Evolutionary conservation across 352 stramenopile genomes (phyloP).

Genomic region (Thalassiosira livingstoniorum): DNA sequence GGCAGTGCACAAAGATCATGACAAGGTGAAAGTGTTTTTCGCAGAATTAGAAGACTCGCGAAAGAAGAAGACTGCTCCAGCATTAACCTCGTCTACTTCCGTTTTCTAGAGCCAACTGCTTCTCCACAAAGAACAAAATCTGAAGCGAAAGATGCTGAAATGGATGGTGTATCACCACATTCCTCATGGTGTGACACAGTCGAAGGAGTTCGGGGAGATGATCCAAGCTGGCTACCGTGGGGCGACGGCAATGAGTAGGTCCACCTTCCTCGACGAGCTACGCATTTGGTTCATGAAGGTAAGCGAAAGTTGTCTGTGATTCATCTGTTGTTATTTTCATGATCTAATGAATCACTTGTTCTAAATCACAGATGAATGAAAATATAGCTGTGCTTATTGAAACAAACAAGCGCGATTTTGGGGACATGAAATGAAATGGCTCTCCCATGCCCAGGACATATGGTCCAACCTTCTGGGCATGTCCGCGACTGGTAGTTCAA

Average conservation of each 20-base stretch:
- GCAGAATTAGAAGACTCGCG: no score
- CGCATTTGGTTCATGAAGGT: no score
- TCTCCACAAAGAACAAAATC: not conserved
- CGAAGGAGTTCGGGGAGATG: not conserved
- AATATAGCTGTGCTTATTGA: no score
- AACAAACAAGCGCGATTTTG: no score
- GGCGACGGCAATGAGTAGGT: no score
- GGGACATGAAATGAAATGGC: no score
- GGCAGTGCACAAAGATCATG: not conserved
- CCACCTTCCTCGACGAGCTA: no score
- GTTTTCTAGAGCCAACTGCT: not conserved
- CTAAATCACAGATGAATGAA: no score
- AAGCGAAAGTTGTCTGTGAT: no score
- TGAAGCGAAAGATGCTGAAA: not conserved
- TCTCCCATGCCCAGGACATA: not conserved
- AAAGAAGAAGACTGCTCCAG: not conserved
- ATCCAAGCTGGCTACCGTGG: no score
- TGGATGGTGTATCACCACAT: not conserved
- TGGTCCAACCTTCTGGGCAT: not conserved
- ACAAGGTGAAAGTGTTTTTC: not conserved
- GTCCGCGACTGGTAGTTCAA: not conserved
- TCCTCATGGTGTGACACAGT: slow-evolving; percentile 7
- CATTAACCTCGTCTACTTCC: not conserved
- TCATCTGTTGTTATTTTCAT: no score
- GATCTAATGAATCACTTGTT: no score